These are phyloP conservation scores for Aethionema arabicum DNA, from an alignment of 345 rosid species.

Conservation along the genomic window DNA sequence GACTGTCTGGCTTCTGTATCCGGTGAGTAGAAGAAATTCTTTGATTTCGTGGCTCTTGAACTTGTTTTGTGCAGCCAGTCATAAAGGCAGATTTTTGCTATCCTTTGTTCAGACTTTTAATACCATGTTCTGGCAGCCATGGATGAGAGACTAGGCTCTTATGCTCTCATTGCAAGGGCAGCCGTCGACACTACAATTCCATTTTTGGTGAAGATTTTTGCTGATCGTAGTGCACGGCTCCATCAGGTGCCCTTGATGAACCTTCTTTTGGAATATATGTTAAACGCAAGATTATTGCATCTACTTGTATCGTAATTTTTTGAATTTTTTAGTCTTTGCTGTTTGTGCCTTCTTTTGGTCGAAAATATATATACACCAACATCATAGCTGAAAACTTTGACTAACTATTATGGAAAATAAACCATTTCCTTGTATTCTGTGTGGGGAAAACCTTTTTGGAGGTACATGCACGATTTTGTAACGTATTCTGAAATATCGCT, in stretches of 20 bases:
- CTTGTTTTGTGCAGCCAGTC: conserved; percentile 25
- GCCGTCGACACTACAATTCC: conserved; percentile 81
- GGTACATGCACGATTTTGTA: conserved; percentile 18
- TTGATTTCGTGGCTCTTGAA: conserved; percentile 16
- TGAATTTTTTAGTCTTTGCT: conserved; percentile 1
- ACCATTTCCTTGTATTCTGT: not conserved
- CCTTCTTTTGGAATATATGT: conserved; percentile 16
- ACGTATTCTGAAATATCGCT: conserved; percentile 24
- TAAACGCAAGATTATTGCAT: conserved; percentile 12
- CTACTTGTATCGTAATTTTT: not conserved
- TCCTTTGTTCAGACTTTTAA: conserved; percentile 22
- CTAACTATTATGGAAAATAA: too few species aligned
- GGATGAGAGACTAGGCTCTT: conserved; percentile 94
- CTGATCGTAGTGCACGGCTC: conserved; percentile 68
- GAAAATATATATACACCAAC: conserved; percentile 16
- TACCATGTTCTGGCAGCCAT: conserved; percentile 64
- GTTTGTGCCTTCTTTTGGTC: conserved; percentile 18
- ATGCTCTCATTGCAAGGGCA: conserved; percentile 96
- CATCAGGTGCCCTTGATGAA: conserved; percentile 68
- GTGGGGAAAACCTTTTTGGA: too few species aligned
- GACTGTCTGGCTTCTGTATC: conserved; percentile 80
- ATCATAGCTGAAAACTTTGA: not conserved
- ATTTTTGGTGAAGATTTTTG: conserved; percentile 59
- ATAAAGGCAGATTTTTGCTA: conserved; percentile 16
- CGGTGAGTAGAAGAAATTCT: conserved; percentile 49